These are phyloP conservation scores for Podila clonocystis DNA, from an alignment of 192 early-diverging fungal genomes.

Conservation along the genomic window DNA sequence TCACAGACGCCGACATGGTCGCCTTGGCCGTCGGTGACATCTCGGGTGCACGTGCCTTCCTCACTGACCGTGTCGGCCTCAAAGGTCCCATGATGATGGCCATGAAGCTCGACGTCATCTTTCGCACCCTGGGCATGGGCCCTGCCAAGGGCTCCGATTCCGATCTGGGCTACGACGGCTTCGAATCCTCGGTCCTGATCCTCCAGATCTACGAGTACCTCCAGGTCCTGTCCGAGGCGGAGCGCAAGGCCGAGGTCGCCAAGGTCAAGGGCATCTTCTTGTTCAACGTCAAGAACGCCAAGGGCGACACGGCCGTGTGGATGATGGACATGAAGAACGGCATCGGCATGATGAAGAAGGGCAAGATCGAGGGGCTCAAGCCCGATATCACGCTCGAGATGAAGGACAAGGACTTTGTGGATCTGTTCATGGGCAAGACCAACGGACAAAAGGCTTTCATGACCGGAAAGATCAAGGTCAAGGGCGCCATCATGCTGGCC, in stretches of 20 bases:
- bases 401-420: slow-evolving; percentile 84
- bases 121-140: slow-evolving; percentile 12
- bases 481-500: slow-evolving; percentile 76
- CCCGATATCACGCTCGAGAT: slow-evolving; percentile 78
- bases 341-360: slow-evolving; percentile 47
- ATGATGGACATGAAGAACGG: slow-evolving; percentile 72
- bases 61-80: slow-evolving; percentile 8
- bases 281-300: slow-evolving; percentile 77
- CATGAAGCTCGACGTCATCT: slow-evolving; percentile 22
- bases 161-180: slow-evolving; percentile 14
- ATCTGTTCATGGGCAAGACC: slow-evolving; percentile 80
- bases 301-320: slow-evolving; percentile 72
- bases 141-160: slow-evolving; percentile 5
- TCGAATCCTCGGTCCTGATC: slow-evolving; percentile 11
- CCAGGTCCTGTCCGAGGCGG: slow-evolving; percentile 10
- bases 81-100: slow-evolving; percentile 20
- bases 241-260: slow-evolving; percentile 13
- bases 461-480: slow-evolving; percentile 86
- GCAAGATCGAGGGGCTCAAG: slow-evolving; percentile 59
- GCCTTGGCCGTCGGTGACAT: slow-evolving; percentile 4
- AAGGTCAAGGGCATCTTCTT: slow-evolving; percentile 80
- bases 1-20: slow-evolving; percentile 14
- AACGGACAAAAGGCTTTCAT: slow-evolving; percentile 92
- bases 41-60: slow-evolving; percentile 8
- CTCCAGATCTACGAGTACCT: slow-evolving; percentile 22